Evolutionary conservation across 129 eudicot species (phyloP).

Genomic region (Kitagawia praeruptora): DNA sequence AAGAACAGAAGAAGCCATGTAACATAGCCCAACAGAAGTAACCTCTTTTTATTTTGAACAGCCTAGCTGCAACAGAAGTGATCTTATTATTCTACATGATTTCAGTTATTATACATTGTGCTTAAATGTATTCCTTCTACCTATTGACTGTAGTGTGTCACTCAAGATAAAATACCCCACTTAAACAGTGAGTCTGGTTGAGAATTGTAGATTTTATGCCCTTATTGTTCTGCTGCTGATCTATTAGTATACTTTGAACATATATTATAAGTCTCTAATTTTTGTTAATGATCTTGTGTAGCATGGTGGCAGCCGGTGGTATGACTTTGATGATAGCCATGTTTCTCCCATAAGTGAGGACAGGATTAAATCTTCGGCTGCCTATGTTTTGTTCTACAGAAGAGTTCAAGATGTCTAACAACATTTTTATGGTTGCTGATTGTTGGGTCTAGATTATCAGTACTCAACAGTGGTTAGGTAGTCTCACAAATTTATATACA

Average conservation of each 20-base stretch:
- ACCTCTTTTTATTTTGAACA: neutral
- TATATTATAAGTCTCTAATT: neutral
- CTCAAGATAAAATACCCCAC: neutral
- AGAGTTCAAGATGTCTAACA: constrained; percentile 54
- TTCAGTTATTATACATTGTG: neutral
- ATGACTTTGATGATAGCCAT: constrained; percentile 76
- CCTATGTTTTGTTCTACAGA: constrained; percentile 82
- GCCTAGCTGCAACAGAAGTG: neutral
- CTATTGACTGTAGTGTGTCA: neutral
- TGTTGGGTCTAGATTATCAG: neutral
- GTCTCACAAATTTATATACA: neutral
- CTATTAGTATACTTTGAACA: neutral
- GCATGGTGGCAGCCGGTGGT: constrained; percentile 89
- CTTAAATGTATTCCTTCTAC: neutral
- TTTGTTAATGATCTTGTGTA: constrained; percentile 21
- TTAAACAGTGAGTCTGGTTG: neutral
- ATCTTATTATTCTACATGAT: neutral
- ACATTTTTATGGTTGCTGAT: neutral
- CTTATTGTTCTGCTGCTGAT: neutral
- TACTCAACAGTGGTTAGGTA: neutral
- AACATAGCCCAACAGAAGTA: neutral
- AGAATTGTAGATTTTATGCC: neutral
- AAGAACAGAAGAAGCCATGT: neutral
- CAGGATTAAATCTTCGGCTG: constrained; percentile 80
- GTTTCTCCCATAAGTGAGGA: constrained; percentile 71